Conservation (phyloP, 306 rosid genomes). For the Citrullus colocynthis region DNA sequence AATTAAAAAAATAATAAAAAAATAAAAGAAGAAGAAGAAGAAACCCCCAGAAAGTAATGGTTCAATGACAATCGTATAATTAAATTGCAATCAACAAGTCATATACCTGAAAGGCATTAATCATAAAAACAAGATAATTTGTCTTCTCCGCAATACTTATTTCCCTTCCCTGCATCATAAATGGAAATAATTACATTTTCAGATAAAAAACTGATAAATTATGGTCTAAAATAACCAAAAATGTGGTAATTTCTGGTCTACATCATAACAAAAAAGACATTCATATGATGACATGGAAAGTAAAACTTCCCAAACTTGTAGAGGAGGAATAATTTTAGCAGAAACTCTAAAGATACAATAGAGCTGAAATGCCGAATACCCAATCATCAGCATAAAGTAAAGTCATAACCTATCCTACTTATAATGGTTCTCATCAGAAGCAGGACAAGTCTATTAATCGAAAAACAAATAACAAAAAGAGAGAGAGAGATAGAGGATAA, state of each 20-base stretch:
- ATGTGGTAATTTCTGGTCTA: neutral
- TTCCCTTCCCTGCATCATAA: constrained; percentile 69
- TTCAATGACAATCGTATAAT: neutral
- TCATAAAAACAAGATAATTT: constrained; percentile 89
- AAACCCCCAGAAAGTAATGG: neutral
- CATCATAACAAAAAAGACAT: neutral
- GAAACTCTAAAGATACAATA: neutral
- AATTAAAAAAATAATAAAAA: no score
- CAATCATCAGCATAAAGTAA: neutral
- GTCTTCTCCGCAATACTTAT: constrained; percentile 80
- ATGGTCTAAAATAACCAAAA: neutral
- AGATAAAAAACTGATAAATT: neutral
- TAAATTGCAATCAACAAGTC: constrained; percentile 1
- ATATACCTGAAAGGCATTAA: constrained; percentile 87
- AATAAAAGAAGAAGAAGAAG: neutral
- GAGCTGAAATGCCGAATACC: neutral
- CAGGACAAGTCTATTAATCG: neutral
- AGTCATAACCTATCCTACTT: neutral
- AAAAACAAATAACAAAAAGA: neutral
- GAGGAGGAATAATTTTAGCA: neutral
- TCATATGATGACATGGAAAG: neutral
- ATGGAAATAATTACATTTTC: constrained; percentile 13
- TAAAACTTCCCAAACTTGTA: neutral
- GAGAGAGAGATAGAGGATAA: neutral
- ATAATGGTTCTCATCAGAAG: neutral